phyloP scores from a whole-genome alignment of 164 flowering plant genomes.

The Umbellularia californica region DNA sequence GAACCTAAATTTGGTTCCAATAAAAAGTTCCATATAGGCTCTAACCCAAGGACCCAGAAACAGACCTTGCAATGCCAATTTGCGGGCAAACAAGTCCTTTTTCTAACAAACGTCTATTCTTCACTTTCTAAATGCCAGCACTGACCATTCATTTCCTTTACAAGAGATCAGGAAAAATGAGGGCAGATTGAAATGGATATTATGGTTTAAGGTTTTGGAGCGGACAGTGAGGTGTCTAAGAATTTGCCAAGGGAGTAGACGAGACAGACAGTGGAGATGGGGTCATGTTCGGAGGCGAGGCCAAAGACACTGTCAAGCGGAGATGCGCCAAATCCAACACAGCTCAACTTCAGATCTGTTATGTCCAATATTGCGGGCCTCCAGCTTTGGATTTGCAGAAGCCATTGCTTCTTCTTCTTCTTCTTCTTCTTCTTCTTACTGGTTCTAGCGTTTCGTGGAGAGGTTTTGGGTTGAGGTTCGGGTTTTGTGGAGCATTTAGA shows the following conservation, averaged over 20 bases:
- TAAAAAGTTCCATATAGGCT: too few relatives aligned
- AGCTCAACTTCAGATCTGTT: constrained; percentile 76
- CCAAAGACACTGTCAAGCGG: constrained; percentile 88
- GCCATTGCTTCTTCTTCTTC: background rate
- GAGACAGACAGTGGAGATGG: constrained; percentile 61
- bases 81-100: too few relatives aligned
- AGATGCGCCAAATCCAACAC: constrained; percentile 95
- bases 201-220: background rate
- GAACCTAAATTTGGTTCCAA: too few relatives aligned
- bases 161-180: background rate
- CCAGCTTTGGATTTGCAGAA: constrained; percentile 16
- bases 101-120: too few relatives aligned
- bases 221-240: constrained; percentile 95
- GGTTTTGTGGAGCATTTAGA: background rate
- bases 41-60: too few relatives aligned
- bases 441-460: background rate
- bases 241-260: constrained; percentile 85
- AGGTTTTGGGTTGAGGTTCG: background rate
- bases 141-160: too few relatives aligned
- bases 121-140: too few relatives aligned
- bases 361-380: constrained; percentile 60
- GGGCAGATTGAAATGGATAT: background rate
- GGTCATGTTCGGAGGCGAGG: constrained; percentile 61
- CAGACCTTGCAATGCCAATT: too few relatives aligned
- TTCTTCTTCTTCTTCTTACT: background rate